Evolutionary conservation across 495 filamentous ascomycete genomes (phyloP), one percentile per base, ranked within the genome.

Genomic region (Apodospora peruviana): DNA sequence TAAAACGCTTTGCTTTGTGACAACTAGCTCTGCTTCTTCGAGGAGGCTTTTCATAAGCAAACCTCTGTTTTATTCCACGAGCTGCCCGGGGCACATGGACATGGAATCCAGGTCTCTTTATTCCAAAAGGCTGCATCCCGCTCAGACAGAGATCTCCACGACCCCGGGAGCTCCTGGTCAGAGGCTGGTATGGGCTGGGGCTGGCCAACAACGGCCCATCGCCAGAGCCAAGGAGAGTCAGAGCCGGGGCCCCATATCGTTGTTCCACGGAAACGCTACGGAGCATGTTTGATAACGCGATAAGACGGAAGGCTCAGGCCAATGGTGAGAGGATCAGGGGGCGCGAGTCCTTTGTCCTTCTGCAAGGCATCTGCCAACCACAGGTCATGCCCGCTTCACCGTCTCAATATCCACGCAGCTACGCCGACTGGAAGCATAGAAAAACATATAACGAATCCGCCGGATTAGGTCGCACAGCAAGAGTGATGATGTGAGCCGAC

Each of bases 251-350:
- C 9, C 53, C 12, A 44, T 42, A 38, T 51, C 37, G 47, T 35
- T 38, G 42, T 57, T 42, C 51, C 50, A 57, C 52, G 47, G 39
- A 49, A 42, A 50, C 37, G 46, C 54, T 44, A 44, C 52, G 45
- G 38, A 51, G 23, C 23, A 43, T 56, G 49, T 52, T 48, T 45
- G 53, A 56, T 56, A 48, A 36, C 35, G 41, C 53, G 55, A 58
- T 53, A 58, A 58, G 51, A 44, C 32, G 43, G 40, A 37, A 17
- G 5, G 11, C 17, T 17, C 19, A 25, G 48, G 24, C 53, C 53
- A 56, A 56, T 56, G 29, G 48, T 9, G 20, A 14, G 45, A 17
- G 20, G 37, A 53, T 53, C 51, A 48, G 51, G 51, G 38, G 44
- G 1, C 17, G 16, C 7, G 12, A 14, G 16, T 14, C 36, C 36